Percentiles rank a stretch among this genome's conserved stretches.
Evolutionary conservation across 2,329 filamentous ascomycete genomes (phyloP).

Genomic region (Penicillium sp.): DNA sequence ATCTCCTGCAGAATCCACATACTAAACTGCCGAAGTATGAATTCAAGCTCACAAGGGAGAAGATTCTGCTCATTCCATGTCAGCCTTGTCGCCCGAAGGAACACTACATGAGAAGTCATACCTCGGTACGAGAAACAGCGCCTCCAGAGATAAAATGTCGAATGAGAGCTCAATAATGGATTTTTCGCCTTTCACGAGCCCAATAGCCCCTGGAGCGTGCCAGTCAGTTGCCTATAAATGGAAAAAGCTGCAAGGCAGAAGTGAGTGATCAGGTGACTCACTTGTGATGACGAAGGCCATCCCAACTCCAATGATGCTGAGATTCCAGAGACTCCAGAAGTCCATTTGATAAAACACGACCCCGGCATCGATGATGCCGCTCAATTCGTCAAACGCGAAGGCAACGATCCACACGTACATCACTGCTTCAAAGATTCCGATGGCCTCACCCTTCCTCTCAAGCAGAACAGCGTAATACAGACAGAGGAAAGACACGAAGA

Average conservation of each 20-base stretch:
- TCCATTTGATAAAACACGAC: slow-evolving; percentile 80
- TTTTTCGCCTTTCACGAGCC: slow-evolving; percentile 58
- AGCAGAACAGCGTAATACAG: slow-evolving; percentile 86
- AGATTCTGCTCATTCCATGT: slow-evolving; percentile 56
- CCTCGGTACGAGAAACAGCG: slow-evolving; percentile 80
- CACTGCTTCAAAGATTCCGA: slow-evolving; percentile 66
- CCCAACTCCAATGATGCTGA: slow-evolving; percentile 71
- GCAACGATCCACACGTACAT: slow-evolving; percentile 83
- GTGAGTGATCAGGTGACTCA: slow-evolving; percentile 47
- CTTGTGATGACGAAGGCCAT: slow-evolving; percentile 66
- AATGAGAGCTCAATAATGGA: slow-evolving; percentile 74
- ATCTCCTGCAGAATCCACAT: slow-evolving; percentile 20
- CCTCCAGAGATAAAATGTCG: slow-evolving; percentile 83
- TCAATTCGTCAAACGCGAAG: slow-evolving; percentile 83
- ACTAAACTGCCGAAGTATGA: slow-evolving; percentile 68
- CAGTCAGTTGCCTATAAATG: slow-evolving; percentile 7
- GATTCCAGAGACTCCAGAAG: slow-evolving; percentile 72
- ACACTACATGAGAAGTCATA: slow-evolving; percentile 23
- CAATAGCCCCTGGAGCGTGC: slow-evolving; percentile 56
- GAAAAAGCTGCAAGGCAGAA: slow-evolving; percentile 23
- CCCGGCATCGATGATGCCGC: slow-evolving; percentile 80
- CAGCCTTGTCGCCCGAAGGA: slow-evolving; percentile 12
- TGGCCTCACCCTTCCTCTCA: slow-evolving; percentile 61
- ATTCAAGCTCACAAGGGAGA: slow-evolving; percentile 78
- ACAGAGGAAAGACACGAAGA: slow-evolving; percentile 70